Percentiles rank a stretch among this genome's conserved stretches.
These are phyloP conservation scores for Lavandula angustifolia DNA, from an alignment of 257 asterid genomes.

Conservation along the genomic window DNA sequence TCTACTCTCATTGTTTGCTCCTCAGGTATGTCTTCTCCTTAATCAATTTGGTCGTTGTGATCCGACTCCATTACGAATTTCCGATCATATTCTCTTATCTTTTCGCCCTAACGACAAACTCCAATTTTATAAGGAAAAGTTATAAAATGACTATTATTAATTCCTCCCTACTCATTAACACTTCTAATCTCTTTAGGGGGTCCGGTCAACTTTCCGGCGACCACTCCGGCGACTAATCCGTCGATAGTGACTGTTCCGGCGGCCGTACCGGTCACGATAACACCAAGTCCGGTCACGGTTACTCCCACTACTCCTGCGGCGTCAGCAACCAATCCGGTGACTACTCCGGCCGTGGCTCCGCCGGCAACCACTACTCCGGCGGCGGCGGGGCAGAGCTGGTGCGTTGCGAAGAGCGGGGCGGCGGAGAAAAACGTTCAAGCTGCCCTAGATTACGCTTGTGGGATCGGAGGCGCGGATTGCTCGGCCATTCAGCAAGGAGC, in stretches of 20 bases:
- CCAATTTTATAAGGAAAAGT: too few relatives aligned
- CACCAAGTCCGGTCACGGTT: constrained; percentile 44
- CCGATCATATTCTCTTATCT: constrained; percentile 8
- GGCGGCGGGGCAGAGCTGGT: constrained; percentile 68
- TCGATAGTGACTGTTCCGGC: constrained; percentile 45
- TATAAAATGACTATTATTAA: background rate
- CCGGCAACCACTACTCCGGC: constrained; percentile 43
- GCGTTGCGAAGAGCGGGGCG: constrained; percentile 70
- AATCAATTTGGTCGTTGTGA: too few relatives aligned
- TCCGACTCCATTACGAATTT: too few relatives aligned
- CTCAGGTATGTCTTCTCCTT: constrained; percentile 46
- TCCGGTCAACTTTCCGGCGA: constrained; percentile 27
- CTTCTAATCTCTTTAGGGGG: too few relatives aligned
- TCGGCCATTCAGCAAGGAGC: constrained; percentile 70
- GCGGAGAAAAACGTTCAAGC: constrained; percentile 51
- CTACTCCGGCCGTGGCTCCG: constrained; percentile 41
- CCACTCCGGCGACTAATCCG: constrained; percentile 30
- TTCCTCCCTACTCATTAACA: background rate
- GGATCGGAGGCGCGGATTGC: constrained; percentile 82
- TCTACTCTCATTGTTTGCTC: constrained; percentile 40
- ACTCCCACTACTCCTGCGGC: constrained; percentile 34
- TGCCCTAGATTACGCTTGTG: constrained; percentile 91
- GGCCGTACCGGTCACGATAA: constrained; percentile 42
- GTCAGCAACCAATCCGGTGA: constrained; percentile 33
- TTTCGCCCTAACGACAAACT: background rate